Evolutionary conservation across 805 yeast species (phyloP).

Genomic region (Candida hungchunana): DNA sequence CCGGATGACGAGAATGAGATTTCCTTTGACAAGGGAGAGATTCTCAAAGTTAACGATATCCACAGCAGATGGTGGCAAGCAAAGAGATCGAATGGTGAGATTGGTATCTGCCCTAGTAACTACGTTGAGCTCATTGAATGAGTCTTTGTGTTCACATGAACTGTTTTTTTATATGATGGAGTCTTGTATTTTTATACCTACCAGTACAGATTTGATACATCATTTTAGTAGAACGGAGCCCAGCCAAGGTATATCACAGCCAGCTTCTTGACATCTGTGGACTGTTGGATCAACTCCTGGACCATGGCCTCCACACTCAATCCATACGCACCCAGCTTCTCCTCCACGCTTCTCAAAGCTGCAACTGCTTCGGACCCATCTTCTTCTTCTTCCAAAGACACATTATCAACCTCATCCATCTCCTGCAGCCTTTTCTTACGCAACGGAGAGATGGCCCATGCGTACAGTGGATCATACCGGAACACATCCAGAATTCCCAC

Average conservation of each 20-base stretch:
- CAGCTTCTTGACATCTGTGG: constrained; percentile 61
- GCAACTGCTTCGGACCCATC: constrained; percentile 60
- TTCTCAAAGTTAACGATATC: constrained; percentile 87
- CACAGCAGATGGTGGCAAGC: constrained; percentile 99
- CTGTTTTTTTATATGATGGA: not conserved
- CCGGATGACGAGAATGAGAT: constrained; percentile 92
- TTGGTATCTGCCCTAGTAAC: constrained; percentile 95
- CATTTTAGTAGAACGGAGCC: constrained; percentile 62
- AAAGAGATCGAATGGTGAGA: constrained; percentile 80
- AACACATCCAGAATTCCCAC: constrained; percentile 80
- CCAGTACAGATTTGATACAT: not conserved
- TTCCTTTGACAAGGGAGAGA: constrained; percentile 84
- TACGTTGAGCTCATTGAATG: constrained; percentile 70
- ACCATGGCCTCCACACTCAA: constrained; percentile 83
- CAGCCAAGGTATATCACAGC: constrained; percentile 79
- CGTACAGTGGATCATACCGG: constrained; percentile 87
- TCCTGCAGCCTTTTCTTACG: constrained; percentile 52
- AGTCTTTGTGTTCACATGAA: not conserved
- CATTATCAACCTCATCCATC: constrained; percentile 6
- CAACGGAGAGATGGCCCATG: constrained; percentile 85
- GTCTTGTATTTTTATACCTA: not conserved
- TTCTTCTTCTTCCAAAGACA: constrained; percentile 9
- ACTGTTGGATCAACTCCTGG: constrained; percentile 73
- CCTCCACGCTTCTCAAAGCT: constrained; percentile 69
- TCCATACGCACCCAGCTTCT: constrained; percentile 60